Base-by-base conservation (phyloP, 306 rosid genomes). In the Albizia julibrissin region DNA sequence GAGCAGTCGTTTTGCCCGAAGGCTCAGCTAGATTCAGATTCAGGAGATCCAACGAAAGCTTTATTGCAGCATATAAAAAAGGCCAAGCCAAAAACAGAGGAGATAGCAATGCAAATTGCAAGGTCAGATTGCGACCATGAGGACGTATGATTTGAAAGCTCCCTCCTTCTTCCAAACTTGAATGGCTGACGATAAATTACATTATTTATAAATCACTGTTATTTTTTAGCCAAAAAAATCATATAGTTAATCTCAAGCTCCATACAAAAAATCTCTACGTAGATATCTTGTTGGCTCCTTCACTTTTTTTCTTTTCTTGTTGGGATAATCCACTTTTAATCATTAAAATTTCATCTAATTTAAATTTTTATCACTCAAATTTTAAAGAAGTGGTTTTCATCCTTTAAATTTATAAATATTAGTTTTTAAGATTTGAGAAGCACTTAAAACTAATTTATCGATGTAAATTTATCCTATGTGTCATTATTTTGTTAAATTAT, bases 21-120 rank as follows among this genome's bases (percentile, higher is more conserved):
- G 27, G 27, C 80, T 39, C 56, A 34, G 19, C n/a, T 8, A 61
- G 81, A 79, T 75, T 80, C 78, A 75, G 83, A 85, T 85, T 81
- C 77, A 56, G 77, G 67, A 54, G 66, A 27, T 24, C 40, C 27
- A 69, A 69, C 72, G 7, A 70, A 22, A 40, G 44, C 54, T 24
- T 22, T 26, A 8, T 42, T 18, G 15, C 42, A 14, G 26, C 43
- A 42, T 15, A 12, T 74, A 33, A 46, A 79, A 61, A 49, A 64
- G 66, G 79, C 69, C 42, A 70, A 75, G 58, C 75, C 33, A 37
- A 76, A 80, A 49, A 29, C 7, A 81, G 69, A 46, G n/a, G 16
- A 16, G 9, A 3, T 13, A 42, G 56, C 29, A 37, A 21, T 5
- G 49, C 24, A 22, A 70, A 27, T 6, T 42, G 10, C 34, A 13